Evolutionary conservation across 2,329 filamentous ascomycete genomes (phyloP), one percentile per base, ranked within the genome.

Genomic region (Grosmannia huntii): DNA sequence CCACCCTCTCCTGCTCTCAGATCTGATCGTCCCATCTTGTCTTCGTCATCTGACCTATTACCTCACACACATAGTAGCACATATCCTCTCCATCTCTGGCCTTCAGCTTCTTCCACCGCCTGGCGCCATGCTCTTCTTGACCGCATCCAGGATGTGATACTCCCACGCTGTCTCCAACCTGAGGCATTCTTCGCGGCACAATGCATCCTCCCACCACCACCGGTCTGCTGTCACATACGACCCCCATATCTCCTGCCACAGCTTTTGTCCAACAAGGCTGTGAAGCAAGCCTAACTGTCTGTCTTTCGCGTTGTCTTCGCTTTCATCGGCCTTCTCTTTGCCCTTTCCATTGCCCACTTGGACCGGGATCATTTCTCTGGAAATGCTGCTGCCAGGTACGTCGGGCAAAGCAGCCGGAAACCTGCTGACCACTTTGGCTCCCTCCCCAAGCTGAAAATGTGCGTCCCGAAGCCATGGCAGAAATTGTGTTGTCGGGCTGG

Each of bases 211-310:
- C 82, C 82, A 85, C 82, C 82, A 85, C 81, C 81, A 84, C 50
- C 66, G 70, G 7, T 74, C 67, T 0, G 73, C 73, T 3, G 71
- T 73, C 10, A 82, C 75, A 60, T 74, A 77, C 3, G 66, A 65
- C 0, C 82, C 81, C 82, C 82, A 85, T 14, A 81, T 74, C 64
- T 84, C 77, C 64, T 75, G 74, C 82, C 82, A 85, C 21, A 85
- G 69, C 72, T 80, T 76, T 41, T 80, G 74, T 0, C 80, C 81
- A 1, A 80, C 72, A 2, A 77, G 67, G 58, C 73, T 79, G 58
- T 76, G 75, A 4, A 84, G 71, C 64, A 82, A 33, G 0, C 27
- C 23, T 16, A 51, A 1, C 27, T 56, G 25, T 6, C 16, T 9
- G n/a, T 11, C 48, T 1, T 25, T 23, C 3, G 11, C 23, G 10